These are phyloP conservation scores for Amanita pseudoporphyria DNA, from an alignment of 768 basidiomycete species.

Conservation along the genomic window DNA sequence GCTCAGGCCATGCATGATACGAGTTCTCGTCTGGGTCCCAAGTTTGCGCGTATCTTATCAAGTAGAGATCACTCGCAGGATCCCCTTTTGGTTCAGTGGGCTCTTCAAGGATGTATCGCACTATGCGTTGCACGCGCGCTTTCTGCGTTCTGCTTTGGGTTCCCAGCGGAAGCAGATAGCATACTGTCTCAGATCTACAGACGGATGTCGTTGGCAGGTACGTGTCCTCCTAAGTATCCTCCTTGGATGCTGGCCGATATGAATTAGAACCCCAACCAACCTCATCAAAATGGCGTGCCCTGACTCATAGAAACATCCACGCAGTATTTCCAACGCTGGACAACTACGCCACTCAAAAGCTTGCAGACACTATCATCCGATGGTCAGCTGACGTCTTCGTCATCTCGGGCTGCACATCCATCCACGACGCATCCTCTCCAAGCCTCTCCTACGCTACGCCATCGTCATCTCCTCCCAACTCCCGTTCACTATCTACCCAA, in stretches of 20 bases:
- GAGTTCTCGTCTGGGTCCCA: conserved; percentile 50
- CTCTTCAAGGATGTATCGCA: conserved; percentile 61
- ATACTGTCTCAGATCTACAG: conserved; percentile 53
- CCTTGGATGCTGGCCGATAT: conserved; percentile 4
- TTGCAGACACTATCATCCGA: conserved; percentile 64
- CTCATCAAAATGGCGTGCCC: conserved; percentile 67
- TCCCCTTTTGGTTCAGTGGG: conserved; percentile 68
- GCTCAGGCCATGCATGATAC: conserved; percentile 51
- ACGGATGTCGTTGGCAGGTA: conserved; percentile 47
- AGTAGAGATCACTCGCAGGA: conserved; percentile 65
- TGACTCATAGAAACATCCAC: conserved; percentile 64
- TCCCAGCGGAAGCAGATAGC: conserved; percentile 59
- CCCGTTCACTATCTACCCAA: conserved; percentile 20
- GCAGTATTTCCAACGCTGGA: conserved; percentile 54
- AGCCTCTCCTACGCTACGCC: conserved; percentile 10
- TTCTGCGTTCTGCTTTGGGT: conserved; percentile 65
- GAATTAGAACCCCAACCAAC: conserved; percentile 63
- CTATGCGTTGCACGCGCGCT: conserved; percentile 60
- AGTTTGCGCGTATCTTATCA: conserved; percentile 50
- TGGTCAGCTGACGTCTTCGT: conserved; percentile 63
- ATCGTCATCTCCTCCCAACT: conserved; percentile 15
- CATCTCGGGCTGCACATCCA: conserved; percentile 45
- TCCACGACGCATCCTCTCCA: conserved; percentile 21
- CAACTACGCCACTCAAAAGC: conserved; percentile 60
- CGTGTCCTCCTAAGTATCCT: conserved; percentile 12